Base-by-base conservation (phyloP, 2,329 filamentous ascomycete genomes). In the Calonectria naviculata region DNA sequence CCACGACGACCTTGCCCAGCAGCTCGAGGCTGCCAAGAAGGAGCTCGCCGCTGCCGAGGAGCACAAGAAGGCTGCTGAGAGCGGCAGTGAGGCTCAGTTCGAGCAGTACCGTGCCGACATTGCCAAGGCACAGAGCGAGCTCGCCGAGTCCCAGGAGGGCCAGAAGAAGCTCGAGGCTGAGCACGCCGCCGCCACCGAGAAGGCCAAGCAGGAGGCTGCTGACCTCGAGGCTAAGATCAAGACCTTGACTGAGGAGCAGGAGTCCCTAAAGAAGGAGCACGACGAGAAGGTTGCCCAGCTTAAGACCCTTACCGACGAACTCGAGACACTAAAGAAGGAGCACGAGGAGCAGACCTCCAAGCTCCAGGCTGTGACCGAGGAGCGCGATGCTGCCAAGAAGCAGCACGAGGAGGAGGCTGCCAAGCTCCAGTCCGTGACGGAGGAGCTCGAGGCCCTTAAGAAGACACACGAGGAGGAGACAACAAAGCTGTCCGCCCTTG, bases 11-110 rank as follows among this genome's bases (percentile, higher is more conserved):
- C 68, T 79, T 29, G 70, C 75, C 65, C 78, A 78, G 62, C 79
- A 79, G 28, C 72, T 80, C 19, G 80, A 81, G 65, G 72, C 78
- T 65, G 75, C 74, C n/a, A 80, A 82, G 80, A 78, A 81, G 75
- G 76, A 78, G 8, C 73, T 78, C 31, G 74, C 76, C 24, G 74
- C 73, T 29, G 77, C 77, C 5, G 74, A 71, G 66, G 74, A 75
- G 62, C 61, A 75, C 60, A 73, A 73, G 52, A 70, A 72, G 70
- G 31, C 71, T 36, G 64, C 73, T 65, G 65, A 78, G 60, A 68
- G 74, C 61, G 75, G 76, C 69, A 74, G 75, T 34, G 70, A 74
- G 24, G 47, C 72, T 17, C 68, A 73, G 60, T 31, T 71, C 4
- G 74, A 76, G 63, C 66, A 74, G 65, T 42, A 58, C 60, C 56